Evolutionary conservation across 1,284 basidiomycete species (phyloP), one percentile per base, ranked within the genome.

Genomic region (Neonothopanus nambi): DNA sequence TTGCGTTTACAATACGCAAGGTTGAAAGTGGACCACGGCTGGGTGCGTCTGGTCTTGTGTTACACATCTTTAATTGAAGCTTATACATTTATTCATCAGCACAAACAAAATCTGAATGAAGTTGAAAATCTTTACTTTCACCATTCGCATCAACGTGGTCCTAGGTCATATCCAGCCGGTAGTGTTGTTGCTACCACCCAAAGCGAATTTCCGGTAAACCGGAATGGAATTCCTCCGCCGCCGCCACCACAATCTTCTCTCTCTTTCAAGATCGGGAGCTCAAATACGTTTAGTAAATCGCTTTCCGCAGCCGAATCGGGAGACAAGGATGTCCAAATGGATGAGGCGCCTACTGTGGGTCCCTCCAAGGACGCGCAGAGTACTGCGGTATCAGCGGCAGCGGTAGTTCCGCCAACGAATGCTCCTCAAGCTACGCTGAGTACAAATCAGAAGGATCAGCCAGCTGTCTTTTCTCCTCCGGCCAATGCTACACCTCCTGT

Each of bases 11-110:
- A 87, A 63, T 91, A 90, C 63, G 88, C 89, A 12, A 77, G 80
- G 61, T 73, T 91, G 48, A 91, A 91, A 63, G 87, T 91, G 42
- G 87, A 91, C 57, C 79, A 89, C 63, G 88, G 88, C 46, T 91
- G 88, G 88, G 88, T 89, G 65, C 45, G 84, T 72, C 28, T 55
- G 24, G 26, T 5, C 20, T 46, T 42, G 30, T 30, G 33, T 38
- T 36, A 28, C 44, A 8, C 33, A 15, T 35, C 13, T 45, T 17
- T 38, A 33, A 13, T 44, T 48, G 52, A 18, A 53, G 37, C 40
- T 39, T 15, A 38, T 46, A 17, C 18, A 35, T 11, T 28, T 28
- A 11, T 47, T 38, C 50, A 52, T 61, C 37, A 82, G 80, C 79
- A 81, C 76, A 70, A 76, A 36, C 81, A 84, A 66, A 81, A 72